Conservation (phyloP, 2,329 filamentous ascomycete species). For the Plectosphaerella plurivora region DNA sequence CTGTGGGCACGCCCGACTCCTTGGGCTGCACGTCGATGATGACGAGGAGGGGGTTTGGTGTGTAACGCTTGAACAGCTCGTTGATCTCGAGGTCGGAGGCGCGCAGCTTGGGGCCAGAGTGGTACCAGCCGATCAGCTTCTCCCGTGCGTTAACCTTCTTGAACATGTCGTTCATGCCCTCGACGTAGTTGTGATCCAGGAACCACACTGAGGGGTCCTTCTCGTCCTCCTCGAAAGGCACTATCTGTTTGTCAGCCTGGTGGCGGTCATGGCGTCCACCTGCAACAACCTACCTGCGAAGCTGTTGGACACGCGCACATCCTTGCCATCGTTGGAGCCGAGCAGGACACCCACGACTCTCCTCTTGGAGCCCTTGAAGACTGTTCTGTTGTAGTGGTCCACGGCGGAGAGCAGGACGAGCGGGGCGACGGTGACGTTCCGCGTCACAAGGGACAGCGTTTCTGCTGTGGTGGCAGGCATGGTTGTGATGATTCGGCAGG, state of each 20-base stretch:
- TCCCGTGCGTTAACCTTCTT: conserved; percentile 99
- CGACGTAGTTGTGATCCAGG: conserved; percentile 98
- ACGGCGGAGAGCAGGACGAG: conserved; percentile 96
- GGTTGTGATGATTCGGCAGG: conserved; percentile 23
- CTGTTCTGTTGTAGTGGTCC: conserved; percentile 95
- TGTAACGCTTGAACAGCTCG: conserved; percentile 99
- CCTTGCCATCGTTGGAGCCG: conserved; percentile 93
- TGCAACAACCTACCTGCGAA: conserved; percentile 69
- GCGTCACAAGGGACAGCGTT: conserved; percentile 88
- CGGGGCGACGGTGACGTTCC: conserved; percentile 94
- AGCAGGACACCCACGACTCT: conserved; percentile 92
- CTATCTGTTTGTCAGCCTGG: conserved; percentile 38
- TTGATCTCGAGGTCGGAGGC: conserved; percentile 98
- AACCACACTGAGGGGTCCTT: conserved; percentile 99
- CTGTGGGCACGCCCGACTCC: conserved; percentile 94
- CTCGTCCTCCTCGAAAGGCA: conserved; percentile 98
- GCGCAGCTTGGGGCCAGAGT: conserved; percentile 93
- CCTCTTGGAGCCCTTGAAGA: conserved; percentile 77
- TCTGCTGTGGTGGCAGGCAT: conserved; percentile 98
- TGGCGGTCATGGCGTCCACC: conserved; percentile 6
- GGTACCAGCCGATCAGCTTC: conserved; percentile 99
- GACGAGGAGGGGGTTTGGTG: conserved; percentile 89
- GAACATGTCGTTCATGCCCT: conserved; percentile 99
- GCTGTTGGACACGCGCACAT: conserved; percentile 96
- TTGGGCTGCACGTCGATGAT: conserved; percentile 99